A percentile compares a stretch with the other conserved stretches of the same genome.
Evolutionary conservation across 345 rosid species (phyloP).

Genomic region (Arabis alpina): DNA sequence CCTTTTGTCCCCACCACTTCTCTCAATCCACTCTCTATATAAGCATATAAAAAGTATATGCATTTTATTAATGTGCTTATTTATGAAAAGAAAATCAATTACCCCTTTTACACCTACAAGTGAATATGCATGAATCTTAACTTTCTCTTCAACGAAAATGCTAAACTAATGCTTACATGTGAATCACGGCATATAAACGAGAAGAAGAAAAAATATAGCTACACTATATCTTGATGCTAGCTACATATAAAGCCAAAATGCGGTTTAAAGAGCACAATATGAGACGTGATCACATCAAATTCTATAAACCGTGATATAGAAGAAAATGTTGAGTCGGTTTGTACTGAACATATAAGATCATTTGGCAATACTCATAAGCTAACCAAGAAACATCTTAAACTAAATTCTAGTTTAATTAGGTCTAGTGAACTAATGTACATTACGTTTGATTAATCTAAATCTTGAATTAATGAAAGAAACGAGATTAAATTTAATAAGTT

Average conservation of each 20-base stretch:
- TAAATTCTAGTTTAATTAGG: not conserved
- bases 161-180: not conserved
- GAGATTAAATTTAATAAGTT: not conserved
- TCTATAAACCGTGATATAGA: not conserved
- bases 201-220: not conserved
- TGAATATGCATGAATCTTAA: slow-evolving; percentile 28
- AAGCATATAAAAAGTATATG: not conserved
- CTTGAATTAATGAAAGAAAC: not conserved
- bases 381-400: not conserved
- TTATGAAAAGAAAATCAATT: slow-evolving; percentile 17
- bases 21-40: slow-evolving; percentile 27
- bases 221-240: too few species aligned
- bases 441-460: not conserved
- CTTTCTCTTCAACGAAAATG: not conserved
- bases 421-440: not conserved
- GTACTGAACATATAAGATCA: not conserved
- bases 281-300: not conserved
- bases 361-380: too few species aligned
- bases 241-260: not conserved
- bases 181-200: not conserved
- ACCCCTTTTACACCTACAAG: slow-evolving; percentile 11
- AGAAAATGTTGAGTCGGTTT: not conserved
- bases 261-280: not conserved
- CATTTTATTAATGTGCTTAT: slow-evolving; percentile 3
- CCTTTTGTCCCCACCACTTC: slow-evolving; percentile 44